Conservation (phyloP, 345 rosid species). For the Eucalyptus brandiana region DNA sequence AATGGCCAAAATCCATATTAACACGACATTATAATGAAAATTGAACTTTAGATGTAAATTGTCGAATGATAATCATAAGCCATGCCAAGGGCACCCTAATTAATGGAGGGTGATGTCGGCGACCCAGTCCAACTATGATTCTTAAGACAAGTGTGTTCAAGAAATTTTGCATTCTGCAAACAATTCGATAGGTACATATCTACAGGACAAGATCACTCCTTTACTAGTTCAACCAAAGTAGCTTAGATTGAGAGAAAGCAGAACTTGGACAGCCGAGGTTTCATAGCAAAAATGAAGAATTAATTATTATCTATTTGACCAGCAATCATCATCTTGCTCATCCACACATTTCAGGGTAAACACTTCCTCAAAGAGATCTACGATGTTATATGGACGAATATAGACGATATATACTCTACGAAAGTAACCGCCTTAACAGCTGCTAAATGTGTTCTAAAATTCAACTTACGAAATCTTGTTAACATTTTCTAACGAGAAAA, state of each 20-base stretch:
- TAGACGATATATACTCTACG: neutral
- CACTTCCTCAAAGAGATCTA: neutral
- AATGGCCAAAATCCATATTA: neutral
- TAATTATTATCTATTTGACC: neutral
- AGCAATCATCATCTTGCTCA: neutral
- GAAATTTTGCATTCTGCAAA: neutral
- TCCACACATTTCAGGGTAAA: neutral
- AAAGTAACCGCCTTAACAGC: neutral
- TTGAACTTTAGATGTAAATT: neutral
- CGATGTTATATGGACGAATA: neutral
- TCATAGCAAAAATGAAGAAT: neutral
- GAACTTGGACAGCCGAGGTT: neutral
- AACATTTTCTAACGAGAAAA: neutral
- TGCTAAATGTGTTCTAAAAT: neutral
- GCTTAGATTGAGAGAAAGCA: neutral
- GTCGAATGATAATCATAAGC: neutral
- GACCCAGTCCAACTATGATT: neutral
- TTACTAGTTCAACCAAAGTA: neutral
- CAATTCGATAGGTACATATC: neutral
- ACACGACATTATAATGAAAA: neutral
- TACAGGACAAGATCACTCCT: neutral
- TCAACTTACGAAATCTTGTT: neutral
- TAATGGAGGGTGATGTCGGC: neutral
- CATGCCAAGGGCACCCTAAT: neutral
- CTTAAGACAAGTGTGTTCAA: neutral